Conservation (phyloP, 2,329 filamentous ascomycete genomes). For the Ophiostoma sp. region DNA sequence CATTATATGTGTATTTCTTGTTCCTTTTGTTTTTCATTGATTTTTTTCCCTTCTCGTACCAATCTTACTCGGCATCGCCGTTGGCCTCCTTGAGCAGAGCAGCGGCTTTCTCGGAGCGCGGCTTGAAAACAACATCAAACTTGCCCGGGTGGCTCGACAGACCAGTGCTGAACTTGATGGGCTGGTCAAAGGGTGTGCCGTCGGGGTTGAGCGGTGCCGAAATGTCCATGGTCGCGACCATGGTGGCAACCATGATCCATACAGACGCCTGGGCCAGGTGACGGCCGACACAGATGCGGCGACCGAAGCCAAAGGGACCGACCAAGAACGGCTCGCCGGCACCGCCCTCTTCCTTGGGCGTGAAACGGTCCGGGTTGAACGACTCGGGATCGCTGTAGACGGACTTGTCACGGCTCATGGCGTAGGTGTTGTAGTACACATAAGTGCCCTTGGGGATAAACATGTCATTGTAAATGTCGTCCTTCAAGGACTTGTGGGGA, state of each 20-base stretch:
- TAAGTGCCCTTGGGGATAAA: constrained; percentile 55
- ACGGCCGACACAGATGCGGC: constrained; percentile 52
- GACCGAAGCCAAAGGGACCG: constrained; percentile 55
- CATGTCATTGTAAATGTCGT: constrained; percentile 58
- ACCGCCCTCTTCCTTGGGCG: constrained; percentile 23
- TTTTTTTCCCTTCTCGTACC: background rate
- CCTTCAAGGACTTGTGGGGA: constrained; percentile 54
- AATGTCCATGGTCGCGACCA: constrained; percentile 46
- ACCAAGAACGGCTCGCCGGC: constrained; percentile 47
- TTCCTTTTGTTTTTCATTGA: background rate
- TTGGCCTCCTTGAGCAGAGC: background rate
- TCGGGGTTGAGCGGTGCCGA: background rate
- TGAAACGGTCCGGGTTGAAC: constrained; percentile 51
- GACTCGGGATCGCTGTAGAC: constrained; percentile 45
- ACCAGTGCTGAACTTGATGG: background rate
- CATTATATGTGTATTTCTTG: no score
- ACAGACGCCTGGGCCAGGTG: constrained; percentile 50
- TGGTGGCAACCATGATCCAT: constrained; percentile 43
- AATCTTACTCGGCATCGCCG: background rate
- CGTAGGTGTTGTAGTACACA: constrained; percentile 45
- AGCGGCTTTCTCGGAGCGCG: background rate
- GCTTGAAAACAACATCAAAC: constrained; percentile 12
- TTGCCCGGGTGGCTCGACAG: constrained; percentile 18
- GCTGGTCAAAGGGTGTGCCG: constrained; percentile 13
- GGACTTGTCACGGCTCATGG: constrained; percentile 46